phyloP scores from a whole-genome alignment of 768 basidiomycete species.

The Amanita thiersii region DNA sequence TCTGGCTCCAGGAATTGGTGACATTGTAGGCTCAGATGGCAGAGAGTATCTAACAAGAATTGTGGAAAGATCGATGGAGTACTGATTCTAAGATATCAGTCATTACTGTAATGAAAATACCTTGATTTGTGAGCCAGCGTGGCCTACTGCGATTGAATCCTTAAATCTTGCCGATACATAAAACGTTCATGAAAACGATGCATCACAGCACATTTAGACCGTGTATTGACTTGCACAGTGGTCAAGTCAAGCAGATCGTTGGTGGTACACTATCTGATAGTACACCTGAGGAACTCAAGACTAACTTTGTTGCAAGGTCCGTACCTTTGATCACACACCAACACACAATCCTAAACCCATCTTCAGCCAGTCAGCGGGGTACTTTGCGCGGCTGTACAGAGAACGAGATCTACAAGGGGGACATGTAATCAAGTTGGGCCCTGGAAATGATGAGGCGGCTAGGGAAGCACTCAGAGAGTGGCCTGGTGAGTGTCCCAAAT shows the following conservation, averaged over 20 bases:
- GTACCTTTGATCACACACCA: conserved; percentile 15
- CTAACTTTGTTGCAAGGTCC: conserved; percentile 89
- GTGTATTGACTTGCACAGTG: conserved; percentile 95
- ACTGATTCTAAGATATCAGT: conserved; percentile 31
- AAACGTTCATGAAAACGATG: conserved; percentile 29
- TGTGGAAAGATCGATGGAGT: conserved; percentile 72
- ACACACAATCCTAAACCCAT: no score
- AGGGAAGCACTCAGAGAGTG: conserved; percentile 74
- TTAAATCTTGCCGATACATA: no score
- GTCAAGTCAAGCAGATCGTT: conserved; percentile 96
- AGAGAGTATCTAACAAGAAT: conserved; percentile 75
- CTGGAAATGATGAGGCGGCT: conserved; percentile 86
- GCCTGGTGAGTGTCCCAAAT: conserved; percentile 46
- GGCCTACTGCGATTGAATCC: no score
- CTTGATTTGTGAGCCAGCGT: no score
- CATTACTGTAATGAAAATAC: no score
- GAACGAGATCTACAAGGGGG: conserved; percentile 67
- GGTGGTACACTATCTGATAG: conserved; percentile 84
- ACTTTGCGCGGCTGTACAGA: conserved; percentile 77
- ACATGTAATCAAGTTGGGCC: conserved; percentile 94
- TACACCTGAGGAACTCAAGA: conserved; percentile 53
- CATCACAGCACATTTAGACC: conserved; percentile 66
- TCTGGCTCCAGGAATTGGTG: conserved; percentile 84
- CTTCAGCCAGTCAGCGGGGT: conserved; percentile 62
- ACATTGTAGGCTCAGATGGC: conserved; percentile 77